Evolutionary conservation across 805 yeast species (phyloP).

Genomic region (Candida arabinofermentans): DNA sequence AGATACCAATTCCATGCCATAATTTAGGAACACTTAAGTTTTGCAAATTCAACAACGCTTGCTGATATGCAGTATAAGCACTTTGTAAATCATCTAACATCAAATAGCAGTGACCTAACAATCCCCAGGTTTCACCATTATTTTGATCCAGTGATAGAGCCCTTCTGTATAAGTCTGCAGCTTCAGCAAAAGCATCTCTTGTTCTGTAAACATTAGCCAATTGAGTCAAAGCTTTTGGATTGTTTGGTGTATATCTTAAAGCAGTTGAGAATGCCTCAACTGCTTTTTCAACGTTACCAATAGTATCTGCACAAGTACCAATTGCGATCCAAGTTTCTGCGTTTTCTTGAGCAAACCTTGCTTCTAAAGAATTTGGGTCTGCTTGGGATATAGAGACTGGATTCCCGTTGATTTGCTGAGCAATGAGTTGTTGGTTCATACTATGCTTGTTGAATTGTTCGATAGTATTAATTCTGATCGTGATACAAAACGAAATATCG

Average conservation of each 20-base stretch:
- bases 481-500: too few species aligned
- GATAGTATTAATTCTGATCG: too few species aligned
- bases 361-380: constrained; percentile 23
- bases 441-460: neutral
- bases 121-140: constrained; percentile 96
- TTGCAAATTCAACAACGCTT: constrained; percentile 84
- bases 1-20: constrained; percentile 98
- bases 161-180: constrained; percentile 89
- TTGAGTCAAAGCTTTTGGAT: constrained; percentile 79
- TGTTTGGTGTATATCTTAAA: constrained; percentile 78
- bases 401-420: constrained; percentile 20
- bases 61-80: constrained; percentile 95
- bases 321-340: constrained; percentile 86
- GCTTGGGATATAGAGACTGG: constrained; percentile 14
- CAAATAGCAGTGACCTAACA: constrained; percentile 91
- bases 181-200: constrained; percentile 86
- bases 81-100: constrained; percentile 95
- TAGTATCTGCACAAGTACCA: constrained; percentile 83
- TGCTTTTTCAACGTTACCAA: constrained; percentile 88
- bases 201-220: constrained; percentile 86
- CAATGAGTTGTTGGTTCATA: constrained; percentile 20
- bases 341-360: constrained; percentile 46
- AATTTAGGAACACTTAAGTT: constrained; percentile 94
- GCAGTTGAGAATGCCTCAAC: constrained; percentile 86
- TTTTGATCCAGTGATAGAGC: constrained; percentile 79